phyloP scores from a whole-genome alignment of 371 early-diverging fungal species.

The Zychaea mexicana region DNA sequence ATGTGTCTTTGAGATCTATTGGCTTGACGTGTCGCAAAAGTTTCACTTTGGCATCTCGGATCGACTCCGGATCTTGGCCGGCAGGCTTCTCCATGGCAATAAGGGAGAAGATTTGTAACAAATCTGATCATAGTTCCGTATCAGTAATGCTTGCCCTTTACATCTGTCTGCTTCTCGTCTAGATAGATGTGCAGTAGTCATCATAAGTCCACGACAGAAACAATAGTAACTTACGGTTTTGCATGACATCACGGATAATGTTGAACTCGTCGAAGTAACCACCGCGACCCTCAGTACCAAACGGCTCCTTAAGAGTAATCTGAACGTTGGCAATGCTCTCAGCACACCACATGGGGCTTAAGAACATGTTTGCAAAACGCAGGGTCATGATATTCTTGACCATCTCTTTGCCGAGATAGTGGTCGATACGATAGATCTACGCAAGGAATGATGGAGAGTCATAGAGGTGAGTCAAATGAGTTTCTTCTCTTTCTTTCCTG shows the following conservation, averaged over 20 bases:
- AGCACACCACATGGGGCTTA: slow-evolving; percentile 89
- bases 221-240: slow-evolving; percentile 76
- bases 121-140: slow-evolving; percentile 48
- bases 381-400: slow-evolving; percentile 94
- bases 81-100: slow-evolving; percentile 93
- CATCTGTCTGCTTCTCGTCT: background rate
- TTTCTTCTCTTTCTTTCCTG: no score
- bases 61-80: slow-evolving; percentile 83
- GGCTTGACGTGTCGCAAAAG: slow-evolving; percentile 84
- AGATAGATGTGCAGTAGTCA: no score
- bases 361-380: slow-evolving; percentile 93
- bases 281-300: slow-evolving; percentile 98
- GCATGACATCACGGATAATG: slow-evolving; percentile 99
- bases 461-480: no score
- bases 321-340: slow-evolving; percentile 90
- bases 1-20: slow-evolving; percentile 72
- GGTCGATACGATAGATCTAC: slow-evolving; percentile 96
- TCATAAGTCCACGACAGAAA: no score
- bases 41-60: slow-evolving; percentile 92
- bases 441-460: background rate
- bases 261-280: slow-evolving; percentile 99
- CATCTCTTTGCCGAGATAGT: slow-evolving; percentile 98
- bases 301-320: slow-evolving; percentile 96
- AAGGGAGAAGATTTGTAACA: slow-evolving; percentile 90
- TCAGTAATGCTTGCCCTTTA: background rate